Evolutionary conservation across 2,329 filamentous ascomycete species (phyloP).

Genomic region (Pezicula radicicola): DNA sequence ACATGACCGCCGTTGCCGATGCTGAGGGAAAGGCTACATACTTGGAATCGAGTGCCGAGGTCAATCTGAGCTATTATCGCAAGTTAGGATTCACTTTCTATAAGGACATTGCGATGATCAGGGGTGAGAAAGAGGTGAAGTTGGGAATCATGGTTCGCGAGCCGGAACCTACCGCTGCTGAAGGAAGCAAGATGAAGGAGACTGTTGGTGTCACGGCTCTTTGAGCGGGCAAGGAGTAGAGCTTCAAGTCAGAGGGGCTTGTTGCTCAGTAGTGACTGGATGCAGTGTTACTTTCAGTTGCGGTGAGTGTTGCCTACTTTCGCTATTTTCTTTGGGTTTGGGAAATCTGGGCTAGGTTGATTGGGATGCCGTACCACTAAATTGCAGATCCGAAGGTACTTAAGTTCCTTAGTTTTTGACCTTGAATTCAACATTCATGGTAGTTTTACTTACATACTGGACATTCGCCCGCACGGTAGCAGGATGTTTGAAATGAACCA

Average conservation of each 20-base stretch:
- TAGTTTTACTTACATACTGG: too few species aligned
- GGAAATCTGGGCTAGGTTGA: too few species aligned
- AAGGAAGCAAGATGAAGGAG: conserved; percentile 41
- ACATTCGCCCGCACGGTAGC: too few species aligned
- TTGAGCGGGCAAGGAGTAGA: conserved; percentile 2
- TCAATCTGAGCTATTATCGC: conserved; percentile 69
- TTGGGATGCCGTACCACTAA: too few species aligned
- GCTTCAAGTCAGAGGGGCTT: neutral
- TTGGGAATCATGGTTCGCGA: conserved; percentile 83
- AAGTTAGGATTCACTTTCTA: conserved; percentile 71
- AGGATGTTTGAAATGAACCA: too few species aligned
- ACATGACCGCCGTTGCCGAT: conserved; percentile 69
- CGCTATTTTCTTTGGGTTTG: too few species aligned
- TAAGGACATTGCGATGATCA: conserved; percentile 59
- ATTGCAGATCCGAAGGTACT: too few species aligned
- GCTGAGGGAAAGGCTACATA: conserved; percentile 66
- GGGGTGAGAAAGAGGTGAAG: conserved; percentile 55
- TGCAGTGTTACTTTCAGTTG: too few species aligned
- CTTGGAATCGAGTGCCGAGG: conserved; percentile 70
- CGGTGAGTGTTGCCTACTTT: too few species aligned
- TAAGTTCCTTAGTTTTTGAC: too few species aligned
- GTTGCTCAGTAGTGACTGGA: too few species aligned
- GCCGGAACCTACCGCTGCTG: conserved; percentile 41
- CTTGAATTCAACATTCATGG: too few species aligned
- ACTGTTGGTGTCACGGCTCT: conserved; percentile 9